Evolutionary conservation across 768 basidiomycete genomes (phyloP), one percentile per base, ranked within the genome.

Genomic region (Auricularia cornea): DNA sequence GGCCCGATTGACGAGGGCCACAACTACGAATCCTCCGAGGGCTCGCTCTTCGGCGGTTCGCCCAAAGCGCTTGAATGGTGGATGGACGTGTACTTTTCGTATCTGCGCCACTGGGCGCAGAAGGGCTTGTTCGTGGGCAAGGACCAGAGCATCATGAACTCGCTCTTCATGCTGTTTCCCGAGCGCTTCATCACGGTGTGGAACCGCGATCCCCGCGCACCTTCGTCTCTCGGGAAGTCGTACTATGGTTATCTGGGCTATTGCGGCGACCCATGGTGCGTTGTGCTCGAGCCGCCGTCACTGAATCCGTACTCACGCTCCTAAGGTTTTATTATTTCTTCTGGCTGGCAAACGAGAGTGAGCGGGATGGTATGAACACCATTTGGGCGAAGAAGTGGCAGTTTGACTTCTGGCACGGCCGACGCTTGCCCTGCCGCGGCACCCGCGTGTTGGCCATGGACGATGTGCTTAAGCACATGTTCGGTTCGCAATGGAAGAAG

Each of bases 1-100:
- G 84, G 84, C 3, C 83, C 83, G 1, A 69, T 85, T 3, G 81
- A 83, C 69, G 71, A 16, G 54, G 28, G 26, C 28, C 26, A 57
- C 54, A 31, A 57, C 26, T 4, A 71, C 32, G 78, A 81, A 28
- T 75, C 84, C 57, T 81, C 80, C 64, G 79, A 84, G 77, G 83
- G 82, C n/a, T 83, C 83, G 0, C 84, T 84, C 69, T 85, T 85
- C 63, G 84, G 84, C 10, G 83, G 83, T 11, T 69, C 77, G 1
- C 79, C 79, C 2, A 41, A 67, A 10, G 74, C 81, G 0, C 70
- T 84, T 31, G 65, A 73, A 3, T 83, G 82, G 83, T 84, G 75
- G 72, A 68, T 75, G 0, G 62, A 70, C 16, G 70, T 72, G 1
- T 86, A 77, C 69, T 85, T 83, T 68, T 72, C 76, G 0, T 81